These are phyloP conservation scores for Coccomyxa sp. DNA, from an alignment of 139 green algal species.

Conservation along the genomic window DNA sequence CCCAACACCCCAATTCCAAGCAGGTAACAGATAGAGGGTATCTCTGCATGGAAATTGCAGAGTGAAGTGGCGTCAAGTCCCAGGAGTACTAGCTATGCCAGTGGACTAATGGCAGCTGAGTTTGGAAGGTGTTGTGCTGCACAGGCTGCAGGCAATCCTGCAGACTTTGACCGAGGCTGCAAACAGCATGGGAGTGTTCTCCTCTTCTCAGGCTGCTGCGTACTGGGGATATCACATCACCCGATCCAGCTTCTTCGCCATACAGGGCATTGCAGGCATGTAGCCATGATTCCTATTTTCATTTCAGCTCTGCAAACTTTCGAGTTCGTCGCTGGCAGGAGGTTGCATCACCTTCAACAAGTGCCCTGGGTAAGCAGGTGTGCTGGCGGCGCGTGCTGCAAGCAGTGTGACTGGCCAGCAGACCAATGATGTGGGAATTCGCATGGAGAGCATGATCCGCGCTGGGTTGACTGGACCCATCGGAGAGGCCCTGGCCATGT, in stretches of 20 bases:
- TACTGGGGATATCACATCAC: conserved; percentile 77
- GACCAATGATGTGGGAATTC: not conserved
- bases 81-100: too few relatives aligned
- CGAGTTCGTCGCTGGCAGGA: too few relatives aligned
- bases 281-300: too few relatives aligned
- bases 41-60: not conserved
- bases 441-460: conserved; percentile 3
- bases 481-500: conserved; percentile 33
- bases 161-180: not conserved
- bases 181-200: conserved; percentile 16
- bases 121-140: not conserved
- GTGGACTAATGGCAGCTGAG: too few relatives aligned
- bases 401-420: not conserved
- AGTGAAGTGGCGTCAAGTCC: too few relatives aligned
- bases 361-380: not conserved
- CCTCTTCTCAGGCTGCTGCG: conserved; percentile 27
- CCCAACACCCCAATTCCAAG: not conserved
- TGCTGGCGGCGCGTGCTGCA: conserved; percentile 3
- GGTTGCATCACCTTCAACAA: not conserved
- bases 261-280: conserved; percentile 38
- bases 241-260: conserved; percentile 62
- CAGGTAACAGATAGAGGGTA: not conserved
- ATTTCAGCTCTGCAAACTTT: too few relatives aligned
- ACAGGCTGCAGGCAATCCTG: conserved; percentile 5
- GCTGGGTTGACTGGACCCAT: conserved; percentile 23